Base-by-base conservation (phyloP, 495 filamentous ascomycete genomes). In the Aspergillus sclerotiicarbonarius region DNA sequence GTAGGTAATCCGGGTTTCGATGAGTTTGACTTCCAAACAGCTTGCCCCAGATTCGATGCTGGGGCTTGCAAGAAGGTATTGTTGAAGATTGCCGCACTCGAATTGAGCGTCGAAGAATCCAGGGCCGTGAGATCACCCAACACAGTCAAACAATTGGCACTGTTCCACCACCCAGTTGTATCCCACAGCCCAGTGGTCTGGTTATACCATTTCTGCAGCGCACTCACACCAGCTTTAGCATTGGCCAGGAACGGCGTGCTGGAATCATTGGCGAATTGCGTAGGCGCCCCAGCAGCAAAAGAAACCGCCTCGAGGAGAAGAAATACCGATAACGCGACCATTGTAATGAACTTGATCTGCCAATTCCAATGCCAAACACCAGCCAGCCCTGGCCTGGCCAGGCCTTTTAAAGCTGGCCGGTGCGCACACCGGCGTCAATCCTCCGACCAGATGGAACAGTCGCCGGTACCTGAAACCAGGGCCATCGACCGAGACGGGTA, bases 161-260 rank as follows among this genome's bases (percentile, higher is more conserved):
- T 82, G 69, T 91, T 89, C 89, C 89, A 92, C 89, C 89, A 92
- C 2, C 84, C 84, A 25, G 75, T 78, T 0, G 82, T 86, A 59
- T 83, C 67, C 85, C 85, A 91, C 10, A 89, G 71, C 15, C 88
- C 88, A 0, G 77, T 86, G 8, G 61, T 60, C 4, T 57, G 51
- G 64, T 89, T 81, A 59, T 90, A 91, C 83, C 84, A 90, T 20
- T 45, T 55, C 61, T 90, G 86, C 3, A 90, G 76, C 9, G 77
- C 67, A 25, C 71, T 63, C 48, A 83, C 62, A 6, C 73, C 82
- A 18, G 67, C 56, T 32, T 76, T 68, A 6, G 83, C 77, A n/a
- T 46, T 46, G 44, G 16, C 25, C 1, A 46, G 44, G 44, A 25
- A 25, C 25, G 25, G 5, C 2, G 25, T 25, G 25, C 25, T 25